phyloP scores from a whole-genome alignment of 2,329 filamentous ascomycete genomes.

The Paraphoma chrysanthemicola region DNA sequence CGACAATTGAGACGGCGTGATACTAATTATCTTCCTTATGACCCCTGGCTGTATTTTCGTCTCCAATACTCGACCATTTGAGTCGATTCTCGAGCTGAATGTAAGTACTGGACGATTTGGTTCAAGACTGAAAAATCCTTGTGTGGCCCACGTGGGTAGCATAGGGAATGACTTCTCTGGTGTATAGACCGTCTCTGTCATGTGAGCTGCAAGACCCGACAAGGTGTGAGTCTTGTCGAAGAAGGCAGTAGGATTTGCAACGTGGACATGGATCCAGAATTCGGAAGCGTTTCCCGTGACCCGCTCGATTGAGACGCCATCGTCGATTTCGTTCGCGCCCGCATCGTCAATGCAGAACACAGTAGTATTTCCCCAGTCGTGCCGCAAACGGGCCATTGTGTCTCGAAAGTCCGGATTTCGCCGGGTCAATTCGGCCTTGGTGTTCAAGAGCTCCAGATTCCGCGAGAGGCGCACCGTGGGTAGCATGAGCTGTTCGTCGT shows the following conservation, averaged over 20 bases:
- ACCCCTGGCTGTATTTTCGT: constrained; percentile 61
- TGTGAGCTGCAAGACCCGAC: constrained; percentile 66
- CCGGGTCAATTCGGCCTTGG: constrained; percentile 31
- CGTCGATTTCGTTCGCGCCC: constrained; percentile 75
- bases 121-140: constrained; percentile 62
- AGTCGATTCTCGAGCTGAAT: constrained; percentile 64
- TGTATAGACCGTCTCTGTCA: constrained; percentile 63
- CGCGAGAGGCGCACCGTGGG: constrained; percentile 56
- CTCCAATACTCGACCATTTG: constrained; percentile 61
- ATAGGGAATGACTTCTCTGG: constrained; percentile 65
- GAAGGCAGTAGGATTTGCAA: constrained; percentile 78
- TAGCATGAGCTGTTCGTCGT: constrained; percentile 62
- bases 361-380: constrained; percentile 64
- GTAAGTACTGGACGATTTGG: constrained; percentile 64
- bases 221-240: constrained; percentile 66
- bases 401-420: constrained; percentile 54
- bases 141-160: constrained; percentile 59
- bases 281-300: constrained; percentile 58
- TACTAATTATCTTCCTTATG: constrained; percentile 60
- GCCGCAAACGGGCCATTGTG: constrained; percentile 63
- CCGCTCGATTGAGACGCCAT: constrained; percentile 75
- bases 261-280: constrained; percentile 79
- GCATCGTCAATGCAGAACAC: constrained; percentile 77
- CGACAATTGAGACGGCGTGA: constrained; percentile 55
- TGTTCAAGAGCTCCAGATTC: constrained; percentile 52